These are phyloP conservation scores for Phytopythium chamaehyphon DNA, from an alignment of 352 stramenopile species.

Conservation along the genomic window DNA sequence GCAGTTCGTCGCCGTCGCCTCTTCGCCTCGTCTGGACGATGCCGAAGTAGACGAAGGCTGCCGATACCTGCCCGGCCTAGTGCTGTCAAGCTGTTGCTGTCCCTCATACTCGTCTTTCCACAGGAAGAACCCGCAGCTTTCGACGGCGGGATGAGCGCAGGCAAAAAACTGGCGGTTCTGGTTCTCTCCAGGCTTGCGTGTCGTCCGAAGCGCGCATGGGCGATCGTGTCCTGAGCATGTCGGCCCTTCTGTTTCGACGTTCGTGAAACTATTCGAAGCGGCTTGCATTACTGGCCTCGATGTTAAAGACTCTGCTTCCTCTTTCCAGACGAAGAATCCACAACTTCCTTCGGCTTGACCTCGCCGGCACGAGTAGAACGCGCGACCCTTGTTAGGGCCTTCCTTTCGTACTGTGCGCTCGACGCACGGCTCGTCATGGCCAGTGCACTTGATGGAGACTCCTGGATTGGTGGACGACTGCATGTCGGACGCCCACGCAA, in stretches of 20 bases:
- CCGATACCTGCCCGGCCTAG: too few relatives aligned
- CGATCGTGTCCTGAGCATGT: slow-evolving; percentile 42
- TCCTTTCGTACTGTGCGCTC: slow-evolving; percentile 64
- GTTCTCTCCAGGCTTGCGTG: slow-evolving; percentile 62
- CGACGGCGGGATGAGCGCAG: slow-evolving; percentile 69
- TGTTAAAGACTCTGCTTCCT: slow-evolving; percentile 24
- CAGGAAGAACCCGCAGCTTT: slow-evolving; percentile 88
- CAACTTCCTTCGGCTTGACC: slow-evolving; percentile 59
- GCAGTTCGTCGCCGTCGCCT: slow-evolving; percentile 22
- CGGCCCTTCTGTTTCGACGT: slow-evolving; percentile 16
- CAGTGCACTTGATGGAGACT: slow-evolving; percentile 34
- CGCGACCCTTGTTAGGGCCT: slow-evolving; percentile 58
- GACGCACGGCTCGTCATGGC: slow-evolving; percentile 59
- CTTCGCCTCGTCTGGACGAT: background rate
- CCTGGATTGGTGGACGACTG: slow-evolving; percentile 1
- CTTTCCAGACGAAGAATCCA: slow-evolving; percentile 77
- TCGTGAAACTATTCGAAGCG: too few relatives aligned
- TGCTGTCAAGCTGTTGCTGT: slow-evolving; percentile 7
- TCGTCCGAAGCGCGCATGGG: slow-evolving; percentile 39
- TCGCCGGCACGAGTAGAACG: slow-evolving; percentile 55
- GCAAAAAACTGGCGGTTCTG: slow-evolving; percentile 92
- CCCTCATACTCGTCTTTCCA: slow-evolving; percentile 86
- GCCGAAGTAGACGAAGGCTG: too few relatives aligned
- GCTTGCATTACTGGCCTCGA: too few relatives aligned
- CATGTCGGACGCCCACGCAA: slow-evolving; percentile 86